A percentile compares a stretch with the other conserved stretches of the same genome.
Conservation (phyloP, 306 rosid species). For the Malus domestica region ASM211411v1 NC_041800.1:735501-736000, state of each 20-base stretch:
- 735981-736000: background rate
- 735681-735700: slow-evolving; percentile 9
- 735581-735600: background rate
- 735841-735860: slow-evolving; percentile 47
- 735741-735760: slow-evolving; percentile 82
- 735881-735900: background rate
- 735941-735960: background rate
- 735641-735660: background rate
- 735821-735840: slow-evolving; percentile 95
- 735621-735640: background rate
- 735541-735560: background rate
- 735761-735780: slow-evolving; percentile 61
- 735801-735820: slow-evolving; percentile 82
- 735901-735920: background rate
- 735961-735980: background rate
- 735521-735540: background rate
- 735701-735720: slow-evolving; percentile 21
- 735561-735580: background rate
- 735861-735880: background rate
- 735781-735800: slow-evolving; percentile 77
- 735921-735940: background rate
- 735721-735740: slow-evolving; percentile 55
- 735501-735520: background rate
- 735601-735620: background rate
- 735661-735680: background rate